Evolutionary conservation across 1,284 basidiomycete genomes (phyloP).

Genomic region (Melampsora larici-populina): DNA sequence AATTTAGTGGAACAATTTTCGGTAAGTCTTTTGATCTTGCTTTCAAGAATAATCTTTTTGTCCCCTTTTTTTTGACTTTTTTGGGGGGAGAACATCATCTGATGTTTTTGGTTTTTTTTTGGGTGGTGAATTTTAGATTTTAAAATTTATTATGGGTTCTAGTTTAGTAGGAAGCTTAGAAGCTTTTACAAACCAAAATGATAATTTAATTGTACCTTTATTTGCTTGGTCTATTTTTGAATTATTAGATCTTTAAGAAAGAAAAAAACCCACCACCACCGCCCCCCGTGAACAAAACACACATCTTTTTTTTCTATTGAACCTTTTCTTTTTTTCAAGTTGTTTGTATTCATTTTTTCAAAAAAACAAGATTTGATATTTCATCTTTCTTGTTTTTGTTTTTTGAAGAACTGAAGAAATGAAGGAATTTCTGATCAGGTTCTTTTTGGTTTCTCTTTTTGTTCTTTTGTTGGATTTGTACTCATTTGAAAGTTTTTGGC

Average conservation of each 20-base stretch:
- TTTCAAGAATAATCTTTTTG: too few species aligned
- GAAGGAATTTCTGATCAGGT: neutral
- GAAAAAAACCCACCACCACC: too few species aligned
- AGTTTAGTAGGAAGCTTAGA: neutral
- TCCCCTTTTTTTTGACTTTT: neutral
- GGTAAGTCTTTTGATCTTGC: too few species aligned
- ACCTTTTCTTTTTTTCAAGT: too few species aligned
- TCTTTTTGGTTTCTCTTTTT: neutral
- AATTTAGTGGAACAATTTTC: conserved; percentile 20
- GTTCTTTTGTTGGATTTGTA: neutral
- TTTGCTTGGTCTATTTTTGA: conserved; percentile 35
- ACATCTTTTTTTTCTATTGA: too few species aligned
- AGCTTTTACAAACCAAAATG: conserved; percentile 29
- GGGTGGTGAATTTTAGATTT: neutral
- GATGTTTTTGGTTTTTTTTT: neutral
- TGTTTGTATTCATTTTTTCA: too few species aligned
- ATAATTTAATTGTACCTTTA: conserved; percentile 30
- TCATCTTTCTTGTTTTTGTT: neutral
- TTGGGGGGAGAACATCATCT: too few species aligned
- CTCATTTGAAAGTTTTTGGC: too few species aligned
- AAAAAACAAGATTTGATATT: too few species aligned
- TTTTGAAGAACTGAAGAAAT: neutral
- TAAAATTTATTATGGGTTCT: neutral
- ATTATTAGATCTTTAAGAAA: conserved; percentile 2
- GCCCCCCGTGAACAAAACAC: too few species aligned